Base-by-base conservation (phyloP, 805 yeast species). In the Hanseniaspora occidentalis region DNA sequence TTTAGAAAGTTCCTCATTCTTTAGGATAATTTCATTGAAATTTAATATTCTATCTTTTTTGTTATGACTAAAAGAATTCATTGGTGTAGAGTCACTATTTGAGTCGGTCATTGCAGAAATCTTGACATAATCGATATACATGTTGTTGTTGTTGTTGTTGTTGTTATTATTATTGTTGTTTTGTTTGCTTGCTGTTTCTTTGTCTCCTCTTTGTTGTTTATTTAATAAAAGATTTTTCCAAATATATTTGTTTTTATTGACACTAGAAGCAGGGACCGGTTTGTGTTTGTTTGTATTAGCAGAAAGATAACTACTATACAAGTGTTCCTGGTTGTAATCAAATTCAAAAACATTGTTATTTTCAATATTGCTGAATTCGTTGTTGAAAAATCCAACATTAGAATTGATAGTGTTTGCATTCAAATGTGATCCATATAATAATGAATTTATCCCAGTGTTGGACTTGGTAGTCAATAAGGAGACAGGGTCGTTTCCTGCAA, bases 401-500 rank as follows among this genome's bases (percentile, higher is more conserved):
- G 13, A 16, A 25, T 14, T 5, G n/a, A 25, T 25, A 14, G 5
- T 25, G 5, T 13, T 25, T 25, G 29, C 4, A 25, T 25, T 25
- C n/a, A 14, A 25, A 7, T 14, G 5, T 25, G 29, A 25, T 13
- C 11, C 11, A 25, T 13, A 13, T 4, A 13, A 13, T 25, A 25
- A 25, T 13, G 14, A 4, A 25, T 13, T 13, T 7, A 25, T 13
- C 8, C n/a, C n/a, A 8, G 11, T 25, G 4, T 13, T 25, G 10
- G 11, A 13, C n/a, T 14, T 25, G 11, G 29, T 5, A 25, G 29
- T 13, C 11, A 25, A 25, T 5, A 25, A 25, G n/a, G 10, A 13
- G 10, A 13, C 47, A 21, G 58, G 48, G 18, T 56, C 52, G 36
- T 57, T 56, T 4, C 62, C 62, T 41, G 56, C 57, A 16, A 60